Percentiles rank a stretch among this genome's conserved stretches.
phyloP scores from a whole-genome alignment of 345 rosid genomes.

The Syzygium oleosum region DNA sequence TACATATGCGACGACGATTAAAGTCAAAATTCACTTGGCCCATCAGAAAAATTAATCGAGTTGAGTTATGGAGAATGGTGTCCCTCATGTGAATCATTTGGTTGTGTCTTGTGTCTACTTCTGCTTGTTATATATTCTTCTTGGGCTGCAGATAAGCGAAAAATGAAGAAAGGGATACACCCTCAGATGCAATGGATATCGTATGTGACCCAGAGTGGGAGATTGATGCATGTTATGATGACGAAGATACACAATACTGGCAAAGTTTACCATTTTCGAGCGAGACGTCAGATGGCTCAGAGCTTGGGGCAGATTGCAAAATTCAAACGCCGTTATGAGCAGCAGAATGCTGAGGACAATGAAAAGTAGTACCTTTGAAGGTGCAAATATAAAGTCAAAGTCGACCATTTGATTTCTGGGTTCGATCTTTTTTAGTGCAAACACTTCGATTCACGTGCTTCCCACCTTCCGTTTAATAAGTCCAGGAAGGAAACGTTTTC shows the following conservation, averaged over 20 bases:
- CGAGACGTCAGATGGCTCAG: slow-evolving; percentile 83
- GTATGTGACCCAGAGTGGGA: slow-evolving; percentile 81
- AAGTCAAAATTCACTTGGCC: too few species aligned
- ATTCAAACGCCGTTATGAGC: slow-evolving; percentile 73
- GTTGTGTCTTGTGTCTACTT: background rate
- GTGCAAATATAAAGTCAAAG: background rate
- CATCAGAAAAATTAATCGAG: too few species aligned
- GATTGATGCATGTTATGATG: slow-evolving; percentile 88
- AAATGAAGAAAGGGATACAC: slow-evolving; percentile 91
- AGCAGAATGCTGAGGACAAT: slow-evolving; percentile 27
- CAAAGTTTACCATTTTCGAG: slow-evolving; percentile 81
- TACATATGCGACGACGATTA: too few species aligned
- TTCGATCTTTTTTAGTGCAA: background rate
- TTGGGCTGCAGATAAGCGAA: slow-evolving; percentile 9
- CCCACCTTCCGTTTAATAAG: background rate
- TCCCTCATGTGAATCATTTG: background rate
- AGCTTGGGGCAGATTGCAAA: slow-evolving; percentile 79
- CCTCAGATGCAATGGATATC: slow-evolving; percentile 98
- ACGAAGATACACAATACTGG: slow-evolving; percentile 76
- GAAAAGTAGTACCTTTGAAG: background rate
- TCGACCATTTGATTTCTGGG: background rate
- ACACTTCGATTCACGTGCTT: background rate
- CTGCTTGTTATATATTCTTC: background rate
- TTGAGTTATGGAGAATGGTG: background rate
- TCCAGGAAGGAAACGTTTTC: background rate